Percentiles rank a stretch among this genome's conserved stretches.
These are phyloP conservation scores for Leccinum brunneo-olivaceum DNA, from an alignment of 1,284 basidiomycete genomes.

Conservation along the genomic window DNA sequence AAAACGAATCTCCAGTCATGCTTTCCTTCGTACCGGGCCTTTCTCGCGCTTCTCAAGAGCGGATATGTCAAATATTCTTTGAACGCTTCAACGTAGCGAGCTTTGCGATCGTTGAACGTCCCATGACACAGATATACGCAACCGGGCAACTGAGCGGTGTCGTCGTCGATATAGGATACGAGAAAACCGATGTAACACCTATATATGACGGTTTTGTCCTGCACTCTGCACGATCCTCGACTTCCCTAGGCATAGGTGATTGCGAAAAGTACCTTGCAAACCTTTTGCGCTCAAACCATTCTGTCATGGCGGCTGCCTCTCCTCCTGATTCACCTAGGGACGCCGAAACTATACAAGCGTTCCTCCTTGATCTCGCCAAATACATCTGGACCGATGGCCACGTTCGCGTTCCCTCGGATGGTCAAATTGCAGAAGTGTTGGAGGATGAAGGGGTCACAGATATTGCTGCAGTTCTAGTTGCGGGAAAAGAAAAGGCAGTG, in stretches of 20 bases:
- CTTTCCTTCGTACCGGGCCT: constrained; percentile 69
- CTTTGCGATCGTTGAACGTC: constrained; percentile 78
- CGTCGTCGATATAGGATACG: constrained; percentile 79
- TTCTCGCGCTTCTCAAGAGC: constrained; percentile 69
- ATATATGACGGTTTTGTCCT: constrained; percentile 76
- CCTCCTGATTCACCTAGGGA: constrained; percentile 43
- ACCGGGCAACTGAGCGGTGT: constrained; percentile 75
- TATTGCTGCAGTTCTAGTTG: constrained; percentile 76
- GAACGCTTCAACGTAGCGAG: constrained; percentile 93
- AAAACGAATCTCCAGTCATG: constrained; percentile 84
- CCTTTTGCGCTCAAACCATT: constrained; percentile 60
- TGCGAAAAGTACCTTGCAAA: constrained; percentile 74
- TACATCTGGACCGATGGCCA: constrained; percentile 56
- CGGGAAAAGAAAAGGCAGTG: constrained; percentile 74
- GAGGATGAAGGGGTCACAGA: constrained; percentile 86
- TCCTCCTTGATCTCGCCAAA: constrained; percentile 53
- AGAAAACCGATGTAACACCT: constrained; percentile 72
- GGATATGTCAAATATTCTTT: constrained; percentile 83
- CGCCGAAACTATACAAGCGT: constrained; percentile 40
- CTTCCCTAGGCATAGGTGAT: constrained; percentile 64
- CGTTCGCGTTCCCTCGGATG: constrained; percentile 65
- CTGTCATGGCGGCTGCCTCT: constrained; percentile 58
- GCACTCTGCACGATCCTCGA: constrained; percentile 51
- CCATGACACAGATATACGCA: constrained; percentile 80
- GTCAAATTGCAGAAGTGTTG: constrained; percentile 49